These are phyloP conservation scores for Kregervanrija pseudodelftensis DNA, from an alignment of 805 yeast species.

Conservation along the genomic window DNA sequence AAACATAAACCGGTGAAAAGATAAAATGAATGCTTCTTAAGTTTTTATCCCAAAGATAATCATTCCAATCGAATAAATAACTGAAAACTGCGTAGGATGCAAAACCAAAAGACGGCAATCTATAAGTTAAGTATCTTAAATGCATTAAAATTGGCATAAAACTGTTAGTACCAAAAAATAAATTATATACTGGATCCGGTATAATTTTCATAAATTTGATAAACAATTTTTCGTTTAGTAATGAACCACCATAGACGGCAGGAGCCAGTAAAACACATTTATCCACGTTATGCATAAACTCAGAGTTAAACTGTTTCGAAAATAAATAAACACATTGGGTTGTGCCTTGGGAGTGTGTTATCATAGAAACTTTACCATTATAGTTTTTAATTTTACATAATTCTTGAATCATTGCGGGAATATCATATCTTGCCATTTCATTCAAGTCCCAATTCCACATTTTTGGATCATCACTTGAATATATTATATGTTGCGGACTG, in stretches of 20 bases:
- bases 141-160: slow-evolving; percentile 71
- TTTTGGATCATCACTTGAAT: slow-evolving; percentile 33
- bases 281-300: slow-evolving; percentile 34
- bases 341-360: slow-evolving; percentile 93
- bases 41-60: slow-evolving; percentile 61
- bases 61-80: slow-evolving; percentile 84
- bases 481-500: slow-evolving; percentile 54
- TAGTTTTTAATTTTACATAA: slow-evolving; percentile 35
- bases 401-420: slow-evolving; percentile 63
- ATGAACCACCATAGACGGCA: slow-evolving; percentile 80
- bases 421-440: slow-evolving; percentile 75
- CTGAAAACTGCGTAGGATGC: slow-evolving; percentile 79
- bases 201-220: slow-evolving; percentile 54
- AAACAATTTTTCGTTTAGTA: slow-evolving; percentile 56
- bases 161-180: slow-evolving; percentile 68
- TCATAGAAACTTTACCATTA: slow-evolving; percentile 44
- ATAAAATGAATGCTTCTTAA: slow-evolving; percentile 70
- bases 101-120: slow-evolving; percentile 47
- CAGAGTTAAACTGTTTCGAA: slow-evolving; percentile 37
- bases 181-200: slow-evolving; percentile 35
- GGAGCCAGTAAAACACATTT: slow-evolving; percentile 80
- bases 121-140: slow-evolving; percentile 44
- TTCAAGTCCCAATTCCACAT: slow-evolving; percentile 94
- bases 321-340: slow-evolving; percentile 74
- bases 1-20: slow-evolving; percentile 79